These are phyloP conservation scores for Melastoma candidum DNA, from an alignment of 441 rosid species.

Conservation along the genomic window DNA sequence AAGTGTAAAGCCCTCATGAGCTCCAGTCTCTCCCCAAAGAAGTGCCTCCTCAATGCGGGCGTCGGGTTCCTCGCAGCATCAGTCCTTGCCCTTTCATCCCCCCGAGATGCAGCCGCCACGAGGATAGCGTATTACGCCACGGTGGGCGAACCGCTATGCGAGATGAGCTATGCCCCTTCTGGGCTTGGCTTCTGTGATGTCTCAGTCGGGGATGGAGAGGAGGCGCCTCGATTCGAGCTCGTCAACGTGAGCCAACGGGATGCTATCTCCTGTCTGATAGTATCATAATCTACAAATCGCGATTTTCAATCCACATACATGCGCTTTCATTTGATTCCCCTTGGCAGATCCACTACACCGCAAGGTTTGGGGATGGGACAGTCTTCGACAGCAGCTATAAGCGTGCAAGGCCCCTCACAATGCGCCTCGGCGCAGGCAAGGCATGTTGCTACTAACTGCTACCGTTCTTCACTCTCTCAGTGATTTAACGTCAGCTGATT, in stretches of 20 bases:
- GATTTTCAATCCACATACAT: not conserved
- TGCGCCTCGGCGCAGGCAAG: conserved; percentile 91
- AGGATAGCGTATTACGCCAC: conserved; percentile 83
- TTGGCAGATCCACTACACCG: conserved; percentile 70
- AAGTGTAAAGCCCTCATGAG: not conserved
- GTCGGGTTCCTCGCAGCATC: conserved; percentile 66
- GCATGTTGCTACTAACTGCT: conserved; percentile 17
- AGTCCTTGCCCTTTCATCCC: conserved; percentile 34
- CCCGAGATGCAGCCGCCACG: conserved; percentile 71
- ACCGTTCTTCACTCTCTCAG: not conserved
- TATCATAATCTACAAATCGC: not conserved
- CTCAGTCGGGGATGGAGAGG: conserved; percentile 44
- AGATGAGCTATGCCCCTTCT: conserved; percentile 48
- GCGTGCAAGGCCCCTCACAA: conserved; percentile 81
- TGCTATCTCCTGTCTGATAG: not conserved
- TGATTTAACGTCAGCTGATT: not conserved
- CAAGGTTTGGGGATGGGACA: conserved; percentile 81
- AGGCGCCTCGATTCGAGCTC: conserved; percentile 66
- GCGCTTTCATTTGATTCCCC: not conserved
- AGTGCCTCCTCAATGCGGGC: conserved; percentile 33
- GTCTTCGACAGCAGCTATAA: conserved; percentile 92
- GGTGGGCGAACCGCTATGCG: conserved; percentile 65
- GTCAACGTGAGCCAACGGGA: conserved; percentile 40
- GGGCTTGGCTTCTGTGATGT: conserved; percentile 89
- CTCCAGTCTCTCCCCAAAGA: conserved; percentile 21